phyloP scores from a whole-genome alignment of 2,329 filamentous ascomycete species.

The Grosmannia huntii region DNA sequence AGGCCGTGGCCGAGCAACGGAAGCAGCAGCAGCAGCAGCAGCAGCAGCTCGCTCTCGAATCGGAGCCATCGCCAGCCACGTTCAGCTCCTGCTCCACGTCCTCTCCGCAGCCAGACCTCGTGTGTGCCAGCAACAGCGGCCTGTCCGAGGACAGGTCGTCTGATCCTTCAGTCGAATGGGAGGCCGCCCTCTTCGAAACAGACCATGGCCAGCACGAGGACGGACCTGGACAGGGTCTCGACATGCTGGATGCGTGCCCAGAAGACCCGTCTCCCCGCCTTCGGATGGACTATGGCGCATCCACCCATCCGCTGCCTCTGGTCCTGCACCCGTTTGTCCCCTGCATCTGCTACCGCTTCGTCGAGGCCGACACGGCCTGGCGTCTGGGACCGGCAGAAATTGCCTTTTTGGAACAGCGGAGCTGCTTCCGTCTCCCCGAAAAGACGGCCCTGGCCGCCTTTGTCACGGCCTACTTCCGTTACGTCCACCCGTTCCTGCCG shows the following conservation, averaged over 20 bases:
- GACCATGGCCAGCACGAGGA: background rate
- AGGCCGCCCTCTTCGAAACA: background rate
- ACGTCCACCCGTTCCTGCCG: constrained; percentile 29
- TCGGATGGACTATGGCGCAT: background rate
- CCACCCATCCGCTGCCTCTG: background rate
- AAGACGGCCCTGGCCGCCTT: constrained; percentile 28
- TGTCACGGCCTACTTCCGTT: constrained; percentile 31
- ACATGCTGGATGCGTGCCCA: background rate
- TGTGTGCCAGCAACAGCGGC: background rate
- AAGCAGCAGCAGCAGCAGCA: background rate
- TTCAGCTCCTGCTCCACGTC: background rate
- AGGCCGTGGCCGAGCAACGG: background rate
- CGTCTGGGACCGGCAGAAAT: constrained; percentile 29
- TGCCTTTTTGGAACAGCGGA: constrained; percentile 30
- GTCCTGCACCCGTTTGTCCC: constrained; percentile 1
- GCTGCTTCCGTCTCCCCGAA: constrained; percentile 23
- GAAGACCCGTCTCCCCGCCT: background rate
- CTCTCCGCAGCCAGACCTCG: background rate
- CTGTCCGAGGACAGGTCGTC: background rate
- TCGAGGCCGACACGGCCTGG: constrained; percentile 22
- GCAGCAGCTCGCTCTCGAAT: background rate
- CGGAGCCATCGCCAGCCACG: background rate
- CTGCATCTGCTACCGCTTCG: constrained; percentile 29
- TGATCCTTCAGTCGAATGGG: background rate
- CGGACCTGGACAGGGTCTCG: background rate